Conservation (phyloP, 2,329 filamentous ascomycete genomes). For the Paecilomyces formosus region DNA sequence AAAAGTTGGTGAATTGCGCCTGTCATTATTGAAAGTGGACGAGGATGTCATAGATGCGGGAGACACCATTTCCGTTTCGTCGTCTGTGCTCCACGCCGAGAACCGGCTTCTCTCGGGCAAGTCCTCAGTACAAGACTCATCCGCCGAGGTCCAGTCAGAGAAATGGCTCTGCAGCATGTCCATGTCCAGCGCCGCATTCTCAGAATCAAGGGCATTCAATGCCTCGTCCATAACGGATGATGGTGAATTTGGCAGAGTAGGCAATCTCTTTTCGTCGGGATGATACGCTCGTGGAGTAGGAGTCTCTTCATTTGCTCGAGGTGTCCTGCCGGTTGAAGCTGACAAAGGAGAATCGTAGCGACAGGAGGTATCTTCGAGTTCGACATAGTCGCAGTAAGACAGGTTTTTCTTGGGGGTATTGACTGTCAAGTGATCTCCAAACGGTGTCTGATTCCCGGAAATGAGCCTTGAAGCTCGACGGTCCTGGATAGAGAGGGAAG, state of each 20-base stretch:
- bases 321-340: constrained; percentile 9
- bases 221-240: constrained; percentile 39
- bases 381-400: background rate
- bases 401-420: constrained; percentile 12
- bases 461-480: constrained; percentile 28
- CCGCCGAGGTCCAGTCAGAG: constrained; percentile 31
- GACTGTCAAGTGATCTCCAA: constrained; percentile 20
- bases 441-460: constrained; percentile 16
- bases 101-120: constrained; percentile 29
- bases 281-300: constrained; percentile 19
- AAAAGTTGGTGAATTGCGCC: constrained; percentile 11
- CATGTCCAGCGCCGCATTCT: constrained; percentile 22
- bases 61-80: constrained; percentile 25
- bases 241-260: constrained; percentile 39
- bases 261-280: constrained; percentile 32
- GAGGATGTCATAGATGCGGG: constrained; percentile 29
- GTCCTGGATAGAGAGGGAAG: constrained; percentile 25
- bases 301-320: constrained; percentile 8
- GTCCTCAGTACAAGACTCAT: constrained; percentile 21
- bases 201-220: constrained; percentile 25
- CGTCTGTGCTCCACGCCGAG: constrained; percentile 30
- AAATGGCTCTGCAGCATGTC: constrained; percentile 34
- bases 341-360: constrained; percentile 15
- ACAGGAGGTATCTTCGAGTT: constrained; percentile 12
- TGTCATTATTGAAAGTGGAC: constrained; percentile 22